Evolutionary conservation across 352 stramenopile species (phyloP).

Genomic region (Phytophthora cryptogea): DNA sequence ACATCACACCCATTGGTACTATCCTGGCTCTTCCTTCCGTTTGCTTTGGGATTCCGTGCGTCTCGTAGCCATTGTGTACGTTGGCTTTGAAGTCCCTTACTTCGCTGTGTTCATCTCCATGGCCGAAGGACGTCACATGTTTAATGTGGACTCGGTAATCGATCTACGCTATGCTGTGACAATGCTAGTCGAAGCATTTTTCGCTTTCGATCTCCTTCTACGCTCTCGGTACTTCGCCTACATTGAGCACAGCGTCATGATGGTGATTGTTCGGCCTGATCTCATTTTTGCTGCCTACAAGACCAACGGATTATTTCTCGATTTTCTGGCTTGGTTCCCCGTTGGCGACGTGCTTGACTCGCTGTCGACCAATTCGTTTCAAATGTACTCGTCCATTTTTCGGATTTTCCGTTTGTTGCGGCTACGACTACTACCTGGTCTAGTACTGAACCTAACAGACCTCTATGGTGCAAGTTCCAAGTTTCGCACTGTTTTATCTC

Average conservation of each 20-base stretch:
- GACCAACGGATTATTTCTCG: conserved; percentile 43
- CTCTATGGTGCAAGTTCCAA: conserved; percentile 54
- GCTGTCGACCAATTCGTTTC: conserved; percentile 21
- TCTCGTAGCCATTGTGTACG: conserved; percentile 8
- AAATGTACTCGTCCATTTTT: conserved; percentile 39
- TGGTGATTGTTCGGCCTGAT: conserved; percentile 49
- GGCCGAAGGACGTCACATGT: conserved; percentile 45
- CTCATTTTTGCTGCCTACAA: conserved; percentile 70
- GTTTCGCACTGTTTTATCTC: conserved; percentile 40
- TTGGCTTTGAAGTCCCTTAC: conserved; percentile 45
- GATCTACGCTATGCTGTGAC: conserved; percentile 36
- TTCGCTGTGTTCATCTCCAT: conserved; percentile 72
- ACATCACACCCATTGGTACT: conserved; percentile 2
- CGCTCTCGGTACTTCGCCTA: conserved; percentile 58
- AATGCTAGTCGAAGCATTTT: conserved; percentile 21
- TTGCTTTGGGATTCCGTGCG: conserved; percentile 9
- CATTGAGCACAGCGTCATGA: conserved; percentile 52
- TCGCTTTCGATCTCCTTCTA: conserved; percentile 45
- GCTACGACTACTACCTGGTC: conserved; percentile 41
- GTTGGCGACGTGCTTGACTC: conserved; percentile 50
- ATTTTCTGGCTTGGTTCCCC: conserved; percentile 58
- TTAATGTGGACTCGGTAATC: conserved; percentile 32
- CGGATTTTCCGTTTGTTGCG: conserved; percentile 52
- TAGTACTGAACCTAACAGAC: conserved; percentile 51
- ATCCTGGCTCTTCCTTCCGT: conserved; percentile 10